Conservation (phyloP, 768 basidiomycete genomes). For the Psilocybe cyanescens region DNA sequence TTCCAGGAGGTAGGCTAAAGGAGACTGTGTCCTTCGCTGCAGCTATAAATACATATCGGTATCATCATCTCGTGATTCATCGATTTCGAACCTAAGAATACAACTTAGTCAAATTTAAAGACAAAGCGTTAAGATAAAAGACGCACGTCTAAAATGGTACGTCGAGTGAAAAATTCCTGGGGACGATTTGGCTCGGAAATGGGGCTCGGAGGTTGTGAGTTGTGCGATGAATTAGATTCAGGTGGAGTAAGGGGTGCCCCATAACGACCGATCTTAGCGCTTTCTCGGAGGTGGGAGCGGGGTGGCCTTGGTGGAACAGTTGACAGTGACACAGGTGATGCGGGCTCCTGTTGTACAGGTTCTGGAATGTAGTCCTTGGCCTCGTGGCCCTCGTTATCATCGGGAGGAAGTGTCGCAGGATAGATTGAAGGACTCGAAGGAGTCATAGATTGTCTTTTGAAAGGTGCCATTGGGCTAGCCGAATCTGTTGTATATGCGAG, state of each 20-base stretch:
- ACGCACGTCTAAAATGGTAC: slow-evolving; percentile 44
- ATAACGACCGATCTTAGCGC: slow-evolving; percentile 16
- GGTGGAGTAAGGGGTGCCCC: slow-evolving; percentile 42
- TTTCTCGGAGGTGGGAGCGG: slow-evolving; percentile 31
- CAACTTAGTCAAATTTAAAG: background rate
- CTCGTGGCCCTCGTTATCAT: slow-evolving; percentile 28
- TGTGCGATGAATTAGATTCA: slow-evolving; percentile 40
- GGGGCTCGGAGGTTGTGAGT: slow-evolving; percentile 29
- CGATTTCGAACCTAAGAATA: slow-evolving; percentile 18
- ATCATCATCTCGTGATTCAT: slow-evolving; percentile 6
- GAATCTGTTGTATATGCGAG: slow-evolving; percentile 15
- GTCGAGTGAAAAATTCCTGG: slow-evolving; percentile 32
- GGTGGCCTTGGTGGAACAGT: slow-evolving; percentile 31
- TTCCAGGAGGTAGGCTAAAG: background rate
- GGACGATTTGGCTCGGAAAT: slow-evolving; percentile 20
- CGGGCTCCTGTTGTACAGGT: background rate
- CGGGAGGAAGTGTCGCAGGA: slow-evolving; percentile 45
- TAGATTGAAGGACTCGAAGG: slow-evolving; percentile 57
- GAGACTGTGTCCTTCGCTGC: slow-evolving; percentile 4
- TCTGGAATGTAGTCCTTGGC: slow-evolving; percentile 1
- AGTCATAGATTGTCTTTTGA: slow-evolving; percentile 33
- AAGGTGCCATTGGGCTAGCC: slow-evolving; percentile 11
- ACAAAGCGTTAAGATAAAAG: background rate
- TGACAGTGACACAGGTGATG: slow-evolving; percentile 10
- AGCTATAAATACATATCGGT: slow-evolving; percentile 22